Evolutionary conservation across 2,329 filamentous ascomycete genomes (phyloP).

Genomic region (Cladophialophora chaetospira): DNA sequence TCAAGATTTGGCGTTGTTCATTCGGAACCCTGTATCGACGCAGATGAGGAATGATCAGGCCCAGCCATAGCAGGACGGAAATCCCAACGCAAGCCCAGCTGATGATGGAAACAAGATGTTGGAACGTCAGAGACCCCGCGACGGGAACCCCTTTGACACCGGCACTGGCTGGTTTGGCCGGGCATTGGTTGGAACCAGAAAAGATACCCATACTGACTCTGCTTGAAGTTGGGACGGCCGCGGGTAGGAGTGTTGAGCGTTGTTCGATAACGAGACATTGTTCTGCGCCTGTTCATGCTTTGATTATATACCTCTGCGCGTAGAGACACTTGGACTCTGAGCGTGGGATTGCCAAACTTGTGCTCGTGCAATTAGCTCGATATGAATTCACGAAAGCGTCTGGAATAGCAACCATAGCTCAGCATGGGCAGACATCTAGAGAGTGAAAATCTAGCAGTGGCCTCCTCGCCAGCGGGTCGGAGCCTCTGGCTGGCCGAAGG

Average conservation of each 20-base stretch:
- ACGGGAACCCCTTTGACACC: neutral
- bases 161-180: conserved; percentile 1
- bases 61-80: conserved; percentile 15
- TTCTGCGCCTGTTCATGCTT: too few species aligned
- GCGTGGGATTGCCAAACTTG: too few species aligned
- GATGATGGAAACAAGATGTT: conserved; percentile 19
- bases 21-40: conserved; percentile 20
- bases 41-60: conserved; percentile 19
- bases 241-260: neutral
- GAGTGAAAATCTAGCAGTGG: too few species aligned
- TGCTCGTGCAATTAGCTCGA: too few species aligned
- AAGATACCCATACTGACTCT: neutral
- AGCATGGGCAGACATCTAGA: too few species aligned
- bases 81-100: conserved; percentile 12
- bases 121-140: conserved; percentile 21
- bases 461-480: too few species aligned
- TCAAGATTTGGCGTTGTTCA: conserved; percentile 26
- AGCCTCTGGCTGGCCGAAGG: neutral
- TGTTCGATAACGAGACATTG: too few species aligned
- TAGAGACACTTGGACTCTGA: too few species aligned
- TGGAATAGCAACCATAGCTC: too few species aligned
- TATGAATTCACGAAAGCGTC: too few species aligned
- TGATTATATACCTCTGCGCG: too few species aligned
- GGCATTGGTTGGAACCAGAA: conserved; percentile 1
- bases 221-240: neutral